These are phyloP conservation scores for Leccinum incarnatum DNA, from an alignment of 768 basidiomycete genomes.

Conservation along the genomic window DNA sequence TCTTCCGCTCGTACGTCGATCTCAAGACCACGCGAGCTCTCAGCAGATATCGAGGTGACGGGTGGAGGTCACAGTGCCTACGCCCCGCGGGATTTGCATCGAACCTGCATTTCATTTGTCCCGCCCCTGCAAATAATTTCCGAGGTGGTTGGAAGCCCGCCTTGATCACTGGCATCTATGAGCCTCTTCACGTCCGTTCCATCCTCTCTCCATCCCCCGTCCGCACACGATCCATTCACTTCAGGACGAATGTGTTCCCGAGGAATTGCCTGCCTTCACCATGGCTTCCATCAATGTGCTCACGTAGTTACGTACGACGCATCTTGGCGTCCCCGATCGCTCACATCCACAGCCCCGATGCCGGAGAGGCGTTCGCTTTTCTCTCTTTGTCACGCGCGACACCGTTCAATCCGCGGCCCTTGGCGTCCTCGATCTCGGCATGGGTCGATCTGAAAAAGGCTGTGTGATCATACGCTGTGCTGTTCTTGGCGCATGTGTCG, in stretches of 20 bases:
- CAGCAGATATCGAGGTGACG: constrained; percentile 73
- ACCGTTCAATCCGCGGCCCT: constrained; percentile 66
- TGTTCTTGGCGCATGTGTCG: constrained; percentile 65
- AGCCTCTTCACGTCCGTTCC: constrained; percentile 77
- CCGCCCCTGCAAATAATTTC: constrained; percentile 61
- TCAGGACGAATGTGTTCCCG: constrained; percentile 77
- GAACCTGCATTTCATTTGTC: constrained; percentile 82
- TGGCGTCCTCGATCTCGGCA: constrained; percentile 57
- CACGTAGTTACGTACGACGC: constrained; percentile 43
- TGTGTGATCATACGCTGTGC: constrained; percentile 76
- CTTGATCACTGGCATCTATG: constrained; percentile 53
- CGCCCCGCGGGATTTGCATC: constrained; percentile 60
- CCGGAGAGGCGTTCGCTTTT: constrained; percentile 73
- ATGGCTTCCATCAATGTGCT: constrained; percentile 63
- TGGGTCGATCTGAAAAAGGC: constrained; percentile 49
- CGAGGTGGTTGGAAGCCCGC: constrained; percentile 69
- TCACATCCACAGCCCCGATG: constrained; percentile 64
- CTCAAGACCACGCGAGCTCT: constrained; percentile 66
- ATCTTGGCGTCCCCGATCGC: background rate
- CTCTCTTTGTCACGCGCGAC: constrained; percentile 53
- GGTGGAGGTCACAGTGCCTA: constrained; percentile 49
- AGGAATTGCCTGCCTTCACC: constrained; percentile 67
- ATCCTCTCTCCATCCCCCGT: background rate
- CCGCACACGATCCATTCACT: constrained; percentile 1
- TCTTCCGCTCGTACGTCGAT: constrained; percentile 59